Conservation (phyloP, 495 filamentous ascomycete species). For the Hypoxylon fuscum region DNA sequence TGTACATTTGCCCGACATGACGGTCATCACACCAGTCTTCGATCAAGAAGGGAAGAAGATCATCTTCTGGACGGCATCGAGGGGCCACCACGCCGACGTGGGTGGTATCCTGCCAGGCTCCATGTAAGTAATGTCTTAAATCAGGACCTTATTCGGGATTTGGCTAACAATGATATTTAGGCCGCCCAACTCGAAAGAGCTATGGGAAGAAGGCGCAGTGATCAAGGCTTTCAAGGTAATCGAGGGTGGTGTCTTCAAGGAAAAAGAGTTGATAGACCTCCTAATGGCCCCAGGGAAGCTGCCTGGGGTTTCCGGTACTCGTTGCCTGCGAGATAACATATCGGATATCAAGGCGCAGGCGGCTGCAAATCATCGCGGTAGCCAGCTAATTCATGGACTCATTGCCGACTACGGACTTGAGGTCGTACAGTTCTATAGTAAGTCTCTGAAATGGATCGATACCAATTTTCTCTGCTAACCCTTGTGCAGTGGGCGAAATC, state of each 20-base stretch:
- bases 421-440: slow-evolving; percentile 89
- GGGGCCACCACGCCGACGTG: slow-evolving; percentile 94
- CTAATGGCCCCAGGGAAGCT: slow-evolving; percentile 83
- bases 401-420: slow-evolving; percentile 89
- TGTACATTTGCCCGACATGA: slow-evolving; percentile 83
- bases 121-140: too few species aligned
- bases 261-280: slow-evolving; percentile 80
- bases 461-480: not conserved
- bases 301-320: slow-evolving; percentile 84
- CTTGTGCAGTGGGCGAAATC: not conserved
- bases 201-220: slow-evolving; percentile 92
- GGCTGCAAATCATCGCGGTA: slow-evolving; percentile 93
- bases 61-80: slow-evolving; percentile 93
- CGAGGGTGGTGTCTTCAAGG: slow-evolving; percentile 84
- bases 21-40: slow-evolving; percentile 92
- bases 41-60: slow-evolving; percentile 75
- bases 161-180: too few species aligned
- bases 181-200: slow-evolving; percentile 72
- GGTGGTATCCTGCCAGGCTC: slow-evolving; percentile 82
- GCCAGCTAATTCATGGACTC: slow-evolving; percentile 80
- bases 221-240: slow-evolving; percentile 94
- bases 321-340: slow-evolving; percentile 90
- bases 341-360: slow-evolving; percentile 96
- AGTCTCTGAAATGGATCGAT: slow-evolving; percentile 1
- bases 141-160: too few species aligned